These are phyloP conservation scores for Dactylonectria macrodidyma DNA, from an alignment of 2,329 filamentous ascomycete genomes.

Conservation along the genomic window DNA sequence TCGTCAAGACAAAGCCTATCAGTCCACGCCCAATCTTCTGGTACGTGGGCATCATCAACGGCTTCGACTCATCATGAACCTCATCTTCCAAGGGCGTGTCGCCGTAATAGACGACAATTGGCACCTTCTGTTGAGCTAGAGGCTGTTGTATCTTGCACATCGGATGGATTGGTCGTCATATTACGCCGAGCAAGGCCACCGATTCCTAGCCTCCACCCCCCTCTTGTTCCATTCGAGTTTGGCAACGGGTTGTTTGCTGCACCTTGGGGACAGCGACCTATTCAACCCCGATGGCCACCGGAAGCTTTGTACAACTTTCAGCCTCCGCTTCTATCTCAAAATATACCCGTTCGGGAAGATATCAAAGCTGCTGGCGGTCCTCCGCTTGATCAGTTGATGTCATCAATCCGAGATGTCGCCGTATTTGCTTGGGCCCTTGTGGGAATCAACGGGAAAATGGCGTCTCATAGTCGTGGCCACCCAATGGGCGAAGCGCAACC, in stretches of 20 bases:
- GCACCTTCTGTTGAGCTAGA: constrained; percentile 78
- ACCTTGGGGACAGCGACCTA: constrained; percentile 81
- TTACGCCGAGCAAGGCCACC: constrained; percentile 81
- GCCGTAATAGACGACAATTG: constrained; percentile 34
- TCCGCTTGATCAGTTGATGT: constrained; percentile 77
- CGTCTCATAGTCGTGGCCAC: constrained; percentile 73
- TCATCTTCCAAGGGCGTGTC: constrained; percentile 14
- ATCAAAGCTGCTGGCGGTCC: constrained; percentile 67
- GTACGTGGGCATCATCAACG: constrained; percentile 36
- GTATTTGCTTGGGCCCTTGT: constrained; percentile 90
- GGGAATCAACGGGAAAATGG: constrained; percentile 84
- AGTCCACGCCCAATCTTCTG: constrained; percentile 33
- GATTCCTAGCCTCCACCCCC: constrained; percentile 72
- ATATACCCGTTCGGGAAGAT: constrained; percentile 61
- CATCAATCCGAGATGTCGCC: constrained; percentile 85
- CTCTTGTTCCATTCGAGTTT: constrained; percentile 60
- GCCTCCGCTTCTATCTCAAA: constrained; percentile 58
- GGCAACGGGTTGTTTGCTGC: constrained; percentile 82
- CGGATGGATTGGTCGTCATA: constrained; percentile 88
- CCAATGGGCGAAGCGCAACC: constrained; percentile 77
- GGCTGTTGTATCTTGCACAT: constrained; percentile 92
- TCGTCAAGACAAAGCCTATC: constrained; percentile 34
- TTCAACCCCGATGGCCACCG: constrained; percentile 63
- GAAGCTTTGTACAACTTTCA: constrained; percentile 47
- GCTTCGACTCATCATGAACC: constrained; percentile 14